Conservation (phyloP, 192 early-diverging fungal species). For the Rhizoclosmatium globosum region DNA sequence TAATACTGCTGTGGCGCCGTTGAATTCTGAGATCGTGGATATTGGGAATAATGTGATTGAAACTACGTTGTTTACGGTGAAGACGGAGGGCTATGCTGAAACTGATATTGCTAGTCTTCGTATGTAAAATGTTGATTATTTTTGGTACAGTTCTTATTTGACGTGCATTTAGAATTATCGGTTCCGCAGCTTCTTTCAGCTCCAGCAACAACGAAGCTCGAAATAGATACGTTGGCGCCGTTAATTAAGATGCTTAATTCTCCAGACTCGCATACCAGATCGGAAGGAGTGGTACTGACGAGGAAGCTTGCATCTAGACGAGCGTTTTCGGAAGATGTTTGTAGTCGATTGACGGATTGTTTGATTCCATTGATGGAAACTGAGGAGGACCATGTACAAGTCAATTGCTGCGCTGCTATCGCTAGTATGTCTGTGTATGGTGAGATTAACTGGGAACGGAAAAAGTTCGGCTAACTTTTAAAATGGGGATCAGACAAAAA, state of each 20-base stretch:
- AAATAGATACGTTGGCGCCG: constrained; percentile 10
- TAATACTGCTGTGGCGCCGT: not conserved
- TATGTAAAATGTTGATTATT: not conserved
- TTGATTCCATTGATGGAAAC: not conserved
- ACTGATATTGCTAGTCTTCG: not conserved
- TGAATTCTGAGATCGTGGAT: not conserved
- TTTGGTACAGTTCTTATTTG: not conserved
- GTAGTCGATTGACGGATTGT: not conserved
- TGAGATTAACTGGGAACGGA: not conserved
- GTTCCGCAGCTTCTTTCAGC: no score
- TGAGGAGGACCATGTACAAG: constrained; percentile 1
- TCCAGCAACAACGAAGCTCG: not conserved
- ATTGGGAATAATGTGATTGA: not conserved
- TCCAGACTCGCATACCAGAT: not conserved
- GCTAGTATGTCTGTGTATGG: not conserved
- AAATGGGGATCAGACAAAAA: not conserved
- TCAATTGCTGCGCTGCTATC: constrained; percentile 7
- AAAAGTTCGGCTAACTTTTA: not conserved
- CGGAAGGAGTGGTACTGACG: not conserved
- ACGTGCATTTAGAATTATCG: no score
- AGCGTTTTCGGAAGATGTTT: not conserved
- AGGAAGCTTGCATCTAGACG: not conserved
- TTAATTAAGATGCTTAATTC: constrained; percentile 14
- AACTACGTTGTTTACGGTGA: not conserved
- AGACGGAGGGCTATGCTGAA: not conserved